A percentile compares a stretch with the other conserved stretches of the same genome.
Evolutionary conservation across 257 asterid genomes (phyloP).

Genomic region (Rauvolfia tetraphylla): DNA sequence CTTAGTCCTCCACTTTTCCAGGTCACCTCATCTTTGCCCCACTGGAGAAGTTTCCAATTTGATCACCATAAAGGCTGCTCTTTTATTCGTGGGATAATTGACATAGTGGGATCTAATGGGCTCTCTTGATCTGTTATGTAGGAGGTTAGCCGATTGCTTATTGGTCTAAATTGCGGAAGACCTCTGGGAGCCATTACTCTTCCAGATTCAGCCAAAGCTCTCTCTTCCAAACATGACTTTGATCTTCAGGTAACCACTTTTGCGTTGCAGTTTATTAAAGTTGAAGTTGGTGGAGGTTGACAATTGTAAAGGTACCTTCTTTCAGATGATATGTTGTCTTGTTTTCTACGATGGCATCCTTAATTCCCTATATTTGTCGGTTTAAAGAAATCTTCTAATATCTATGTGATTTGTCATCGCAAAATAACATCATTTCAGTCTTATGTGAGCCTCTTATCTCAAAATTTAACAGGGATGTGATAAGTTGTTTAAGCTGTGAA

Average conservation of each 20-base stretch:
- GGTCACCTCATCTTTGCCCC: slow-evolving; percentile 32
- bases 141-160: slow-evolving; percentile 80
- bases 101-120: not conserved
- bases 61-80: not conserved
- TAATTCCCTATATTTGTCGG: not conserved
- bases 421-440: not conserved
- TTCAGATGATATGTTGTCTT: not conserved
- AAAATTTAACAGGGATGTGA: not conserved
- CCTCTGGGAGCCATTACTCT: slow-evolving; percentile 46
- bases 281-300: not conserved
- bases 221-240: slow-evolving; percentile 63
- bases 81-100: not conserved
- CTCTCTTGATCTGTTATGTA: slow-evolving; percentile 14
- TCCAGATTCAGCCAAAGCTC: slow-evolving; percentile 49
- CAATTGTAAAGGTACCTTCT: not conserved
- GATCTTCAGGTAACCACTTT: slow-evolving; percentile 68
- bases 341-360: not conserved
- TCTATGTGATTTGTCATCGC: not conserved
- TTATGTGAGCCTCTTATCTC: not conserved
- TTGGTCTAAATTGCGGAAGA: slow-evolving; percentile 80
- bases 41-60: not conserved
- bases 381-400: not conserved
- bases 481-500: not conserved
- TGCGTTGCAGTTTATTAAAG: not conserved
- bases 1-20: slow-evolving; percentile 70